Evolutionary conservation across 306 rosid genomes (phyloP), one percentile per base, ranked within the genome.

Genomic region (Prinsepia uniflora): DNA sequence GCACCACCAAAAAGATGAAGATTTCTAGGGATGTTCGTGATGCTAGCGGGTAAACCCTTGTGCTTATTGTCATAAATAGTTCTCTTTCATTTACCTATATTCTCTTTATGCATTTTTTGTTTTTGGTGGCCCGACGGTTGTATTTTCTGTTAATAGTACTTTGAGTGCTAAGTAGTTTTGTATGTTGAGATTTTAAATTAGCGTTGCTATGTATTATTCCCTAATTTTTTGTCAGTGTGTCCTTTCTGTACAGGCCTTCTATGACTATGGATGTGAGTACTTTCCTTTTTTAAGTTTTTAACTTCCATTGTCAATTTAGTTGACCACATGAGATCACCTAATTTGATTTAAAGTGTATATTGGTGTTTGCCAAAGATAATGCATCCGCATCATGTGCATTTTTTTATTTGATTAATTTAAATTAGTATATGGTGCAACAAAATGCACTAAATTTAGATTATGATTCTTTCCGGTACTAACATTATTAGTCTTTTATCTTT

Each of bases 31-130:
- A 92, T 65, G 96, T 88, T 68, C 18, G 67, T 6, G 96, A 87
- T 85, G 62, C 87, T 63, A 85, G 63, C 50, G 96, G 98, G 98
- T 92, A 68, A 88, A 96, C 60, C 50, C 22, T 22, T 15, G 4
- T 13, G 36, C 36, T 30, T 30, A 30, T 20, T 3, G 0, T 10
- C 22, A 24, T 49, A 10, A n/a, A 15, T 8, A 36, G 13, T 22
- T 10, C 20, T 73, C 17, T 63, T n/a, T n/a, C 6, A 39, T 14
- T 18, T 71, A 2, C 8, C 1, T 20, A 41, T 13, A 22, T 20
- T 30, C 46, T 71, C 4, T 9, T 2, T 64, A 4, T 19, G 8
- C 41, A 20, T 20, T 22, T 48, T 43, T 70, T 4, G 6, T 18
- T 0, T 2, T 43, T 11, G 36, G 55, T 45, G 36, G 1, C 36